Base-by-base conservation (phyloP, 2,329 filamentous ascomycete genomes). In the Plenodomus tracheiphilus region DNA sequence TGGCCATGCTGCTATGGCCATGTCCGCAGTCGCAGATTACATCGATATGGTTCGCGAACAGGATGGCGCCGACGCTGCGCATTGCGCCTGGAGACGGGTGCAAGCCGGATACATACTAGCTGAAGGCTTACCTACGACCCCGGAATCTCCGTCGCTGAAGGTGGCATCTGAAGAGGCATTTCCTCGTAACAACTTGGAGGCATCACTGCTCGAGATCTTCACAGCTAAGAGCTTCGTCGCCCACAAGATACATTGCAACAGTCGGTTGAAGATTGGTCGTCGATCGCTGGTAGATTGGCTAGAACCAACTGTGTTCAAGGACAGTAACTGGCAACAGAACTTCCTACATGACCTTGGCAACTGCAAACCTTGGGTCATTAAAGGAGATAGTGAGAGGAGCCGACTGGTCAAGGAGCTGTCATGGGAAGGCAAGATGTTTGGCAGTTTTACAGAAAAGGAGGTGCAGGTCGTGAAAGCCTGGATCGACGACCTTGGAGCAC, bases 351-450 rank as follows among this genome's bases (percentile, higher is more conserved):
- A 63, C 15, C 51, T 79, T 39, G 60, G 62, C 16, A 60, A 62
- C 11, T 65, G 59, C 22, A 73, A 66, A 34, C 69, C 71, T 11
- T 80, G 77, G 78, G 60, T 80, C 3, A 53, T 65, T 36, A 66
- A 62, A 35, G 77, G 77, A 4, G 58, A 71, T 32, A 74, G 74
- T 43, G 41, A 56, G 1, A 69, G 70, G 28, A 80, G 77, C 47
- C 67, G 55, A 18, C 64, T 80, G 2, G 56, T 79, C 2, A 69
- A 65, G 35, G 76, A 77, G 57, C 55, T 80, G 7, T 62, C 53
- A 1, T 80, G 77, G 77, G 70, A 72, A 19, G 78, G 77, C 4
- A 72, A 68, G 37, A 80, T 80, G 77, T 81, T 78, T 54, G 78
- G 78, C 1, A 69, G 75, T 17, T 81, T 81, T 56, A 80, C 76